phyloP scores from a whole-genome alignment of 148 eudicot species.

The Talinum fruticosum region DNA sequence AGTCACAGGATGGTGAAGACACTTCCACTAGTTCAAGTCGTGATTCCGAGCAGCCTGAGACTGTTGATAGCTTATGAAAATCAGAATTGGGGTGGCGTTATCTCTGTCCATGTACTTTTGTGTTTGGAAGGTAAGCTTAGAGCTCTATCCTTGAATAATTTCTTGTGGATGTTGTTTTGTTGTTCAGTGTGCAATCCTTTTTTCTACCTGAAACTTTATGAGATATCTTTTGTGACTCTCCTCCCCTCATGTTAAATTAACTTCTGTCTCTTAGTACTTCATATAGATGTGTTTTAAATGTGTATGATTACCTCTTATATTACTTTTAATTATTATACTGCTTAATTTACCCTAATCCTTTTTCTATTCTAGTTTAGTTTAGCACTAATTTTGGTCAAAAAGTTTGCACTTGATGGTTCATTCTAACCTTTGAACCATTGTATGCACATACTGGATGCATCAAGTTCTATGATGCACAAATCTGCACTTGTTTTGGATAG shows the following conservation, averaged over 20 bases:
- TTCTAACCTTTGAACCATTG: background rate
- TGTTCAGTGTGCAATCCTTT: background rate
- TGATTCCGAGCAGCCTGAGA: slow-evolving; percentile 32
- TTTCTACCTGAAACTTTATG: background rate
- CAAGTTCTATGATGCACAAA: background rate
- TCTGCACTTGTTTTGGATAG: background rate
- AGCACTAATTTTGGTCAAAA: background rate
- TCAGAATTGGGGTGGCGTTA: background rate
- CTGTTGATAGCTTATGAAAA: slow-evolving; percentile 25
- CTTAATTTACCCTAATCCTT: background rate
- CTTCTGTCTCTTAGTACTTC: no score
- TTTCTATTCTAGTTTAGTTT: background rate
- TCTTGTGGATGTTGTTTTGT: background rate
- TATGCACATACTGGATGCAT: background rate
- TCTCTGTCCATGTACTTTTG: background rate
- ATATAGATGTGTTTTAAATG: background rate
- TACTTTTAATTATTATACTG: background rate
- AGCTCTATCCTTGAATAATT: background rate
- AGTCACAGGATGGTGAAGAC: slow-evolving; percentile 35
- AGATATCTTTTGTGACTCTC: background rate
- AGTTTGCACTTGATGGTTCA: background rate
- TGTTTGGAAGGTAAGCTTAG: slow-evolving; percentile 23
- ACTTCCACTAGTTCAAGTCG: slow-evolving; percentile 21
- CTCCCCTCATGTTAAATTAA: background rate
- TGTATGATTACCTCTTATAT: background rate